Evolutionary conservation across 805 yeast genomes (phyloP), one percentile per base, ranked within the genome.

Genomic region (Pichia rugopelliculosa): DNA sequence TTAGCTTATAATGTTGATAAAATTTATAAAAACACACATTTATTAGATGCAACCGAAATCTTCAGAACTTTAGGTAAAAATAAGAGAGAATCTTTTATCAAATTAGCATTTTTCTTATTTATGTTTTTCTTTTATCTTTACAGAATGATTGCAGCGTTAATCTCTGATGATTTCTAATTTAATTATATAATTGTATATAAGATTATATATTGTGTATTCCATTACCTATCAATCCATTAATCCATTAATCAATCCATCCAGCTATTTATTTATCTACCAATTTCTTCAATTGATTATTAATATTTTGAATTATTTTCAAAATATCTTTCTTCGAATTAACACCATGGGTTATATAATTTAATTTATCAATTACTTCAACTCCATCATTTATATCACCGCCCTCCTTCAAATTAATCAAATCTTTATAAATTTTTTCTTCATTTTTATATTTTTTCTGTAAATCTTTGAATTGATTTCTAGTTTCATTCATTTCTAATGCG

Each of bases 11-110:
- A 93, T 65, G 80, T 73, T 50, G 83, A 84, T 73, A 87, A 87
- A 67, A 78, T 87, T 61, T 69, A 82, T 66, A 79, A 78, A 59
- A 88, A 87, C 68, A 81, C 82, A 65, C 90, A 91, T 65, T 72
- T 87, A 54, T 80, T 90, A 66, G 99, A 93, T 67, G 98, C 98
- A 50, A 91, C 99, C 39, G 97, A 91, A 68, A 93, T 91, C 60
- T 93, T 93, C 72, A 80, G 98, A 73, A 90, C 97, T 38, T 77
- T 91, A 62, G 78, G 87, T 59, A 87, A 84, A 63, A 96, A 90
- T 73, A 91, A 93, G 79, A 85, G 84, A 67, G 98, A 90, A 70
- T 77, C 88, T 51, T 89, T 90, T 64, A 69, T 87, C 66, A 91
- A 91, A 68, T 77, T 93, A 58, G 96, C 93, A 11, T 89, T 87